Evolutionary conservation across 164 flowering plant species (phyloP), one percentile per base, ranked within the genome.

Genomic region (Warburgia ugandensis): DNA sequence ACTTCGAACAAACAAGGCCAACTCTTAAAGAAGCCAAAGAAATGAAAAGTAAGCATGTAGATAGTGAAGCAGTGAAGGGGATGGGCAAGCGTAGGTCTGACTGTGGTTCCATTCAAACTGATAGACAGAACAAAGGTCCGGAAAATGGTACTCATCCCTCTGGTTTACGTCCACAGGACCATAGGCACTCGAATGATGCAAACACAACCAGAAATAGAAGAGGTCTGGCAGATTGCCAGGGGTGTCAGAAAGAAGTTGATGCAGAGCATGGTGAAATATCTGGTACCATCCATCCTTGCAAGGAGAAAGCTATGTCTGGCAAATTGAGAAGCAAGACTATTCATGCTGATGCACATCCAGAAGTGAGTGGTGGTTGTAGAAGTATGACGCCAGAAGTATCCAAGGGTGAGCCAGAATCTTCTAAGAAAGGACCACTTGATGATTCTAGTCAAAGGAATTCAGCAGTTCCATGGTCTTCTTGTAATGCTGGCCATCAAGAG

Each of bases 11-110:
- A 38, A 59, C 26, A 14, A 41, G 56, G 30, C 19, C 37, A 16
- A 68, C 32, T 47, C 6, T 14, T 23, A 65, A 65, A 35, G 57
- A 41, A 48, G 27, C 52, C 20, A 10, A 28, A 29, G 69, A 62
- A 36, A 58, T 46, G 45, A 60, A 54, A 45, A 54, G 38, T 40
- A 66, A 55, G 26, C 21, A 38, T 49, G n/a, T 16, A 11, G 55
- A 45, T 10, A 5, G 19, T 51, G 55, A 4, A 28, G 48, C 30
- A 13, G 42, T 22, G 16, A 49, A 45, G 21, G 29, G 23, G 6
- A 38, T 14, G 32, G 48, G 47, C 21, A 45, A 54, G 52, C 44
- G 29, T 29, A 28, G 0, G 8, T 16, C 25, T 47, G 37, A 36
- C 17, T n/a, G 8, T 48, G 45, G 12, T 29, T 36, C 29, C 5